These are phyloP conservation scores for Sordariomycetes sp. DNA, from an alignment of 2,329 filamentous ascomycete genomes.

Conservation along the genomic window DNA sequence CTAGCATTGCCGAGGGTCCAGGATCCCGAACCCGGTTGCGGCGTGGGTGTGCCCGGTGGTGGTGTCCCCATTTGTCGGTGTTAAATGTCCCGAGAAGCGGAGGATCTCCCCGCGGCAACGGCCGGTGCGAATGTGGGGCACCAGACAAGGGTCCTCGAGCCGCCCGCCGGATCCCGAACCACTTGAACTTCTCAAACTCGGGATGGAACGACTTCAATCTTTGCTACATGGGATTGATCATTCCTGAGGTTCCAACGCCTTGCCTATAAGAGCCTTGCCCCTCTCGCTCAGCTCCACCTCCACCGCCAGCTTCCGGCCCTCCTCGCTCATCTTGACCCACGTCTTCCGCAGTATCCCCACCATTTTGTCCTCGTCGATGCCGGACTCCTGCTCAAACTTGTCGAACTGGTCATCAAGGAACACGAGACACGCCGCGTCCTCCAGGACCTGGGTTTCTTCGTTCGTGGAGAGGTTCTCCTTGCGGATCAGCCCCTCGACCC, in stretches of 20 bases:
- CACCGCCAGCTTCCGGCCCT: constrained; percentile 54
- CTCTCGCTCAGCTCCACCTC: constrained; percentile 53
- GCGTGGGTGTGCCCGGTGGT: neutral
- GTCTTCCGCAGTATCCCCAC: constrained; percentile 61
- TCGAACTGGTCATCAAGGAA: constrained; percentile 85
- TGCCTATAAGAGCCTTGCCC: constrained; percentile 49
- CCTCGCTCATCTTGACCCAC: constrained; percentile 63
- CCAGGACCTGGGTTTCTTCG: constrained; percentile 60
- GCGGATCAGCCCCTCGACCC: constrained; percentile 61
- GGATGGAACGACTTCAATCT: neutral
- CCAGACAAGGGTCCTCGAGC: neutral
- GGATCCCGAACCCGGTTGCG: neutral
- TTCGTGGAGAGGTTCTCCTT: constrained; percentile 59
- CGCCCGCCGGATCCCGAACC: neutral
- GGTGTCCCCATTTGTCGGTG: neutral
- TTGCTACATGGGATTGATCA: neutral
- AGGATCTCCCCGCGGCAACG: neutral
- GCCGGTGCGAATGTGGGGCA: neutral
- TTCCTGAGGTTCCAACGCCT: constrained; percentile 36
- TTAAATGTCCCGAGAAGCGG: neutral
- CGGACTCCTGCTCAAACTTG: constrained; percentile 57
- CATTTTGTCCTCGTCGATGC: constrained; percentile 67
- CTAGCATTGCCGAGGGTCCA: neutral
- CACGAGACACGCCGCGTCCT: constrained; percentile 79
- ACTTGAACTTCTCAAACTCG: neutral